A percentile compares a stretch with the other conserved stretches of the same genome.
phyloP scores from a whole-genome alignment of 2,329 filamentous ascomycete genomes.

The Dactylellina parvicollis region DNA sequence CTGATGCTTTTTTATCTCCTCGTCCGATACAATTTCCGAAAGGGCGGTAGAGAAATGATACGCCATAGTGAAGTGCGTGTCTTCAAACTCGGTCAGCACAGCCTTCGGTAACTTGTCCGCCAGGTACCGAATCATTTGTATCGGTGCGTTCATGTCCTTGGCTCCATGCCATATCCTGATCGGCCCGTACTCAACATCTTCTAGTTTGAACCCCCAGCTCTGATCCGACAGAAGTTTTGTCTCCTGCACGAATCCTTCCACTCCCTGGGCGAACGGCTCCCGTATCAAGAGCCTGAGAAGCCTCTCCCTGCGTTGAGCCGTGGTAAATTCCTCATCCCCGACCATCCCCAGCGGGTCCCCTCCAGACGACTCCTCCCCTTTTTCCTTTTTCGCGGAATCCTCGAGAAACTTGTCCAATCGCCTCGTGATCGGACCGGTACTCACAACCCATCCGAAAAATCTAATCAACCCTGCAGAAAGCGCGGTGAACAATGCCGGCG shows the following conservation, averaged over 20 bases:
- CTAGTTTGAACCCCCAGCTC: slow-evolving; percentile 59
- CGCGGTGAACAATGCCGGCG: slow-evolving; percentile 56
- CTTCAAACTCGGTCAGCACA: slow-evolving; percentile 60
- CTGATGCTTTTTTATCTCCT: slow-evolving; percentile 11
- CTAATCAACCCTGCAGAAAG: slow-evolving; percentile 55
- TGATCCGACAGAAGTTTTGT: slow-evolving; percentile 57
- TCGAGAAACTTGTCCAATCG: slow-evolving; percentile 58
- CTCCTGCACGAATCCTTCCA: slow-evolving; percentile 57
- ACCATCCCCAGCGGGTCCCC: slow-evolving; percentile 24
- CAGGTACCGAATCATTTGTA: slow-evolving; percentile 61
- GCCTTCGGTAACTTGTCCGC: slow-evolving; percentile 60
- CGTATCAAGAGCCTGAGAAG: slow-evolving; percentile 52
- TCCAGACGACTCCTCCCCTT: background rate
- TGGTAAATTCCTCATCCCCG: slow-evolving; percentile 16
- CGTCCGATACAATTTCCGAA: slow-evolving; percentile 12
- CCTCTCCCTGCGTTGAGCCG: slow-evolving; percentile 45
- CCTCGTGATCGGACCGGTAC: slow-evolving; percentile 51
- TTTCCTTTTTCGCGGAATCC: slow-evolving; percentile 45
- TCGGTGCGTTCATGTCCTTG: slow-evolving; percentile 58
- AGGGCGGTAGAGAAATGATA: slow-evolving; percentile 1
- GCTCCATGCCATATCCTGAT: slow-evolving; percentile 59
- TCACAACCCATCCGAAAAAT: slow-evolving; percentile 54
- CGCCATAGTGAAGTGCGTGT: slow-evolving; percentile 60
- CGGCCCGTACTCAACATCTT: slow-evolving; percentile 57
- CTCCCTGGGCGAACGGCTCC: slow-evolving; percentile 59